Conservation (phyloP, 108 stramenopile species). For the Cyclotella cryptica region DNA sequence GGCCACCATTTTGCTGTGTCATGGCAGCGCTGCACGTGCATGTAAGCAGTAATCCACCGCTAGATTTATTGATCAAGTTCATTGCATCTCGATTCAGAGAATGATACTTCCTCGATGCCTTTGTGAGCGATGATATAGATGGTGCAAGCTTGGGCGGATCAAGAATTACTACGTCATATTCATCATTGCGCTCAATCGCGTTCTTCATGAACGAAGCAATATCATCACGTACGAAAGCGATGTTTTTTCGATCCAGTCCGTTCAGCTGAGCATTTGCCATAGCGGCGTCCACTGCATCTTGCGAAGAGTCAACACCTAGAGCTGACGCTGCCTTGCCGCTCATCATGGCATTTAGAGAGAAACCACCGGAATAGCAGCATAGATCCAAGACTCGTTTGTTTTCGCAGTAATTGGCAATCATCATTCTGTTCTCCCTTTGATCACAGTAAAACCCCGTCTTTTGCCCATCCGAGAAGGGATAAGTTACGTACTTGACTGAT, state of each 20-base stretch:
- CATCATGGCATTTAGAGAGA: conserved; percentile 78
- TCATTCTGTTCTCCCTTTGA: conserved; percentile 91
- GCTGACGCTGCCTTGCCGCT: conserved; percentile 64
- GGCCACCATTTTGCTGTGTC: conserved; percentile 92
- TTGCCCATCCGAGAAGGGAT: conserved; percentile 79
- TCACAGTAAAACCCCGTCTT: conserved; percentile 99
- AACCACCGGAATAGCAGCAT: conserved; percentile 93
- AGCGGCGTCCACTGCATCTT: conserved; percentile 83
- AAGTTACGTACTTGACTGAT: conserved; percentile 82
- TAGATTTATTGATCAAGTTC: conserved; percentile 62
- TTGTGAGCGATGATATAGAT: conserved; percentile 61
- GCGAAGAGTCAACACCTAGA: conserved; percentile 87
- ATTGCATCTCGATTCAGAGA: conserved; percentile 91
- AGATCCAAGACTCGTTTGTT: conserved; percentile 86
- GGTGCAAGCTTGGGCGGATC: conserved; percentile 98
- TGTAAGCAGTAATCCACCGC: conserved; percentile 91
- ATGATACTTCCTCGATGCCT: conserved; percentile 89
- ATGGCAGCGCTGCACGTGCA: conserved; percentile 96
- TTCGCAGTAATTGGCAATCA: conserved; percentile 60
- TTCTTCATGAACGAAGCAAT: conserved; percentile 85
- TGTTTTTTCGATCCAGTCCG: conserved; percentile 51
- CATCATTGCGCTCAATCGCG: conserved; percentile 34
- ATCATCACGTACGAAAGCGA: conserved; percentile 76
- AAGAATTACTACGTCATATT: conserved; percentile 87
- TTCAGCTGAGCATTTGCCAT: conserved; percentile 80